A percentile compares a stretch with the other conserved stretches of the same genome.
Conservation (phyloP, 805 yeast species). For the Candida ulmi region DNA sequence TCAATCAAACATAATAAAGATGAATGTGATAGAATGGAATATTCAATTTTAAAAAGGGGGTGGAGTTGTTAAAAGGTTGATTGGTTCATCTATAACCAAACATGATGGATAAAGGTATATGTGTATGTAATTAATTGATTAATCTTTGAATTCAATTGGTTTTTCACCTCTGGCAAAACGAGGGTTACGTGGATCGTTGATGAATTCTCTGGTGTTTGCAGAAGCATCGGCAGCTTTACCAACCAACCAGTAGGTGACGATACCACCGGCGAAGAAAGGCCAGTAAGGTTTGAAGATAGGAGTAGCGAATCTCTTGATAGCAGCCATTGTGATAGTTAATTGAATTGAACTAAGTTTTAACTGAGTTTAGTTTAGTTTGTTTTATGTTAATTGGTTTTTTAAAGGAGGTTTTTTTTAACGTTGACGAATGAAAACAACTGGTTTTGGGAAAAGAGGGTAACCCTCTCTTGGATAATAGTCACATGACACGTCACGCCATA, state of each 20-base stretch:
- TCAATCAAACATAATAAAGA: too few relatives aligned
- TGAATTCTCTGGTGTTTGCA: constrained; percentile 71
- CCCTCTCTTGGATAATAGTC: not conserved
- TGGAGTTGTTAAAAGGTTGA: not conserved
- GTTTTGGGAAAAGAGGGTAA: not conserved
- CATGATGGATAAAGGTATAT: not conserved
- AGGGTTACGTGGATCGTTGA: constrained; percentile 96
- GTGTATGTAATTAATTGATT: not conserved
- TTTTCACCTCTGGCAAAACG: constrained; percentile 63
- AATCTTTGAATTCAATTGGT: constrained; percentile 31
- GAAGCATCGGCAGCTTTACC: constrained; percentile 65
- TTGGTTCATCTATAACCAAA: not conserved
- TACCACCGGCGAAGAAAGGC: constrained; percentile 89
- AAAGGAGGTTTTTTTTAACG: constrained; percentile 1
- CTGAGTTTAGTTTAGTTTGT: too few relatives aligned
- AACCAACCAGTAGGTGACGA: constrained; percentile 62
- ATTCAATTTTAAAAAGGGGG: too few relatives aligned
- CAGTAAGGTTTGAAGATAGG: constrained; percentile 62
- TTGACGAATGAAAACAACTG: not conserved
- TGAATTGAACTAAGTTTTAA: too few relatives aligned
- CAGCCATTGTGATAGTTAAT: constrained; percentile 18
- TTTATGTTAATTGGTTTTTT: too few relatives aligned
- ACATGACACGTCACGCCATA: not conserved
- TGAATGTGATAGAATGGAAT: too few relatives aligned
- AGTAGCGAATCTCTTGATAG: constrained; percentile 38